Conservation (phyloP, 768 basidiomycete genomes). For the Megacollybia marginata region DNA sequence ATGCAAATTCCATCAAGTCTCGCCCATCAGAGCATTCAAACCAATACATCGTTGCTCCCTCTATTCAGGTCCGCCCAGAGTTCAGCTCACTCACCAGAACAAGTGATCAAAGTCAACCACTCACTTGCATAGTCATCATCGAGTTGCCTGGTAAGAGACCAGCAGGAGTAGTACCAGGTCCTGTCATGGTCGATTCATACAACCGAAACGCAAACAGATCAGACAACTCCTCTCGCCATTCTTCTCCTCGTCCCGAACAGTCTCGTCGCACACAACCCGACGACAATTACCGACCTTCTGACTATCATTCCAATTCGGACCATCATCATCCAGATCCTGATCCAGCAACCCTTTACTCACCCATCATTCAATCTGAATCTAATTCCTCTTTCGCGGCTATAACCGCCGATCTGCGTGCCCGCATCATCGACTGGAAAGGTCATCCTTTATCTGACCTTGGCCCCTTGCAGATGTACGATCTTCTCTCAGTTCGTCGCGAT, state of each 20-base stretch:
- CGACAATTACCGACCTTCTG: conserved; percentile 15
- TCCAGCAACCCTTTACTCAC: neutral
- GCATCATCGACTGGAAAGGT: conserved; percentile 96
- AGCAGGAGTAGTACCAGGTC: conserved; percentile 42
- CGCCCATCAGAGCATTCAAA: conserved; percentile 35
- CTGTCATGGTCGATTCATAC: conserved; percentile 43
- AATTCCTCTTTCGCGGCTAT: conserved; percentile 58
- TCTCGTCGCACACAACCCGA: conserved; percentile 22
- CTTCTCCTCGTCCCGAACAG: conserved; percentile 15
- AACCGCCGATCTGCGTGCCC: conserved; percentile 80
- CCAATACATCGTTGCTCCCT: conserved; percentile 81
- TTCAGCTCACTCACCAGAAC: conserved; percentile 75
- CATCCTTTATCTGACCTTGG: conserved; percentile 89
- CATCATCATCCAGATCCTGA: conserved; percentile 8
- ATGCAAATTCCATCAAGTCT: conserved; percentile 38
- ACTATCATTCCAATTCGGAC: conserved; percentile 11
- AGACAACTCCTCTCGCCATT: conserved; percentile 7
- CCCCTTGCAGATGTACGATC: conserved; percentile 85
- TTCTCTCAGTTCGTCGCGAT: conserved; percentile 84
- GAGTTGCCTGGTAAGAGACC: conserved; percentile 79
- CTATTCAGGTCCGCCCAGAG: conserved; percentile 91
- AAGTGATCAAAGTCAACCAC: conserved; percentile 63
- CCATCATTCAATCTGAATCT: neutral
- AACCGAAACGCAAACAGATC: conserved; percentile 19
- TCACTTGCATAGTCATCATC: conserved; percentile 92